These are phyloP conservation scores for Karstenula rhodostoma DNA, from an alignment of 2,329 filamentous ascomycete genomes.

Conservation along the genomic window DNA sequence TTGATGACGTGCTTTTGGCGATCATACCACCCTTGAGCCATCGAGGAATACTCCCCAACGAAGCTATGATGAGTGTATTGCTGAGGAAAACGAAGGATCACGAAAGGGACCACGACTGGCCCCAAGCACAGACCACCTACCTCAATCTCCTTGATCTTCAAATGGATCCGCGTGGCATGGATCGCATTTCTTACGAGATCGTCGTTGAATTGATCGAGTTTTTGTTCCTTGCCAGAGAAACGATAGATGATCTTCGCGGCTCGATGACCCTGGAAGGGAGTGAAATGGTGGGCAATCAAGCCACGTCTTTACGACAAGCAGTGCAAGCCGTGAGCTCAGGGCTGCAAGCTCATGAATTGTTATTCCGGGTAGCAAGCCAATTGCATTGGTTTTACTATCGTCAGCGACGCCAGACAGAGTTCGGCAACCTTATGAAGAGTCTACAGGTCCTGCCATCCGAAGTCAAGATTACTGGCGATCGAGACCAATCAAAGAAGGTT, in stretches of 20 bases:
- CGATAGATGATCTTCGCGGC: conserved; percentile 3
- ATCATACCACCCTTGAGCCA: conserved; percentile 15
- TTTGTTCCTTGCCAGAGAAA: conserved; percentile 10
- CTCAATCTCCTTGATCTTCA: conserved; percentile 1
- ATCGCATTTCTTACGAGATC: conserved; percentile 7
- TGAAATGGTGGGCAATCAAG: background rate
- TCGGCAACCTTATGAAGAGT: no score
- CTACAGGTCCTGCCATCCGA: no score
- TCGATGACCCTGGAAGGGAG: background rate
- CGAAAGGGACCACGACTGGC: conserved; percentile 14
- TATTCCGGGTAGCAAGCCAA: background rate
- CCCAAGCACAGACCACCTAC: conserved; percentile 2
- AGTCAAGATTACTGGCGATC: no score
- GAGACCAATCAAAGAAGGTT: background rate
- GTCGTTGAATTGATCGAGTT: conserved; percentile 16
- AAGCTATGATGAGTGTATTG: conserved; percentile 8
- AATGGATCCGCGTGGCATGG: background rate
- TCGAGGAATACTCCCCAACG: conserved; percentile 11
- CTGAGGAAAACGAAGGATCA: conserved; percentile 6
- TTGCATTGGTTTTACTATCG: conserved; percentile 3
- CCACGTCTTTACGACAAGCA: background rate
- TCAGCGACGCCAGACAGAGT: no score
- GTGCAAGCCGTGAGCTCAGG: background rate
- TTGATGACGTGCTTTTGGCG: conserved; percentile 12
- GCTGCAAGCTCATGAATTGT: background rate